Conservation (phyloP, 345 rosid species). For the Luvunga scandens region DNA sequence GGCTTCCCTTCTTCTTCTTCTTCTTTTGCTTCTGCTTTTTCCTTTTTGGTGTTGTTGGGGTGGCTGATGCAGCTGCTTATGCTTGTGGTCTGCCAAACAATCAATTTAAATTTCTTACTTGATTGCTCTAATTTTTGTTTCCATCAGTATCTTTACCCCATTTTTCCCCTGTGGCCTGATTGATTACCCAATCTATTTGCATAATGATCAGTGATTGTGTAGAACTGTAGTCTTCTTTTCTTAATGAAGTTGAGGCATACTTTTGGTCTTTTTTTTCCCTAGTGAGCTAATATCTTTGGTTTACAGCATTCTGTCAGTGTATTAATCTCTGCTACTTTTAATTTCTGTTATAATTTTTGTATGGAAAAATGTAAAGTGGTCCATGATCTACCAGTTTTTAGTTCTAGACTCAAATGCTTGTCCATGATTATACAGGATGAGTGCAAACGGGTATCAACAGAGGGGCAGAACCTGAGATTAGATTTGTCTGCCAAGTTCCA, state of each 20-base stretch:
- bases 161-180: neutral
- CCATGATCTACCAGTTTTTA: neutral
- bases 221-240: neutral
- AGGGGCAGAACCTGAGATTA: constrained; percentile 82
- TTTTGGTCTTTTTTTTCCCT: neutral
- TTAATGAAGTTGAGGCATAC: neutral
- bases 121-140: too few species aligned
- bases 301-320: neutral
- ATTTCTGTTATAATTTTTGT: neutral
- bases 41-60: too few species aligned
- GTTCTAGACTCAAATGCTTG: constrained; percentile 9
- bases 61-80: neutral
- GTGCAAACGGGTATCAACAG: constrained; percentile 84
- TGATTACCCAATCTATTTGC: neutral
- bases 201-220: neutral
- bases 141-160: too few species aligned
- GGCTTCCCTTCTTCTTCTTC: neutral
- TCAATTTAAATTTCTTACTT: neutral
- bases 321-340: neutral
- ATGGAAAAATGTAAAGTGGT: neutral
- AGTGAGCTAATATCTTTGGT: neutral
- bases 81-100: neutral
- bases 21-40: too few species aligned
- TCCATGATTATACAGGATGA: constrained; percentile 61
- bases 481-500: constrained; percentile 88